Percentiles rank a stretch among this genome's conserved stretches.
Evolutionary conservation across 371 early-diverging fungal genomes (phyloP).

Genomic region (Umbelopsis sp.): DNA sequence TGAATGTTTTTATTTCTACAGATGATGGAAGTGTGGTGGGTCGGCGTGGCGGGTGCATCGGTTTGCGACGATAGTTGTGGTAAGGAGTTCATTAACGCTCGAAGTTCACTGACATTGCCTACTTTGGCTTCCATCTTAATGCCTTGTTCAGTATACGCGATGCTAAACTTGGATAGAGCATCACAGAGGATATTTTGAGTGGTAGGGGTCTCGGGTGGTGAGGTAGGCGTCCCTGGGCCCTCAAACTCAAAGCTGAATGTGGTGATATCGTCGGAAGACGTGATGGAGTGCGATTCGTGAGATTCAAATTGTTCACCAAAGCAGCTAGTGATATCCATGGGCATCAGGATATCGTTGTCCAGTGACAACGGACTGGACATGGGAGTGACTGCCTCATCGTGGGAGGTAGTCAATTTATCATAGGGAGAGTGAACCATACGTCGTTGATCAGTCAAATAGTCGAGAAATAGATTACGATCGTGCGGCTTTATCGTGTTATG

Average conservation of each 20-base stretch:
- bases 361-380: neutral
- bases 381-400: neutral
- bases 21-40: slow-evolving; percentile 22
- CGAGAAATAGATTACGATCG: slow-evolving; percentile 9
- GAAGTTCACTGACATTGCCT: slow-evolving; percentile 31
- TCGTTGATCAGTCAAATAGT: slow-evolving; percentile 14
- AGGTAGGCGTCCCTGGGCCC: neutral
- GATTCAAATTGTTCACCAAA: neutral
- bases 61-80: neutral
- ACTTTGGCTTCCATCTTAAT: slow-evolving; percentile 36
- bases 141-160: slow-evolving; percentile 34
- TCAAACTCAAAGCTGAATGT: slow-evolving; percentile 16
- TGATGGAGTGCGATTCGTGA: slow-evolving; percentile 18
- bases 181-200: slow-evolving; percentile 19
- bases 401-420: neutral
- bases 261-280: slow-evolving; percentile 23
- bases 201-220: neutral
- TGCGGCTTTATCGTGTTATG: neutral
- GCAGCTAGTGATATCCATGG: neutral
- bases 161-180: slow-evolving; percentile 27
- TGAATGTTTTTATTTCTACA: slow-evolving; percentile 42
- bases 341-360: slow-evolving; percentile 5
- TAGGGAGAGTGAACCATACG: neutral
- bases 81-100: slow-evolving; percentile 30
- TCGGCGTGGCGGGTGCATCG: neutral